These are phyloP conservation scores for Coniosporium tulheliwenetii DNA, from an alignment of 2,329 filamentous ascomycete species.

Conservation along the genomic window DNA sequence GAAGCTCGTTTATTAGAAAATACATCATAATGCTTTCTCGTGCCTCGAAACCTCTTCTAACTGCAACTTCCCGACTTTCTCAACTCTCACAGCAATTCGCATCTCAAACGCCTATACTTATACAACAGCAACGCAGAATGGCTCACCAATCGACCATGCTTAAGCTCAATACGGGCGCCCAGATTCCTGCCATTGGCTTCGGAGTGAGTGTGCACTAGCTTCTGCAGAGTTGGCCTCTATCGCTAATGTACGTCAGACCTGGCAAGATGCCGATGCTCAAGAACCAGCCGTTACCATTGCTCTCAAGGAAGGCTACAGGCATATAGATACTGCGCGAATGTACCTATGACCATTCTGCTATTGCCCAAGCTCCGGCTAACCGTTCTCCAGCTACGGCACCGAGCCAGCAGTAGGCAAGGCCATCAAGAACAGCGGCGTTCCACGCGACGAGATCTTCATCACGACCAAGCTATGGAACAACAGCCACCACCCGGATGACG, in stretches of 20 bases:
- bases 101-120: conserved; percentile 7
- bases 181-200: conserved; percentile 20
- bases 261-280: conserved; percentile 35
- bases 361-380: neutral
- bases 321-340: conserved; percentile 36
- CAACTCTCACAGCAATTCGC: conserved; percentile 10
- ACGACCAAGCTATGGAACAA: conserved; percentile 56
- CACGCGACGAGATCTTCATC: conserved; percentile 49
- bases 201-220: neutral
- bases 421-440: conserved; percentile 47
- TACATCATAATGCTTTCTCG: neutral
- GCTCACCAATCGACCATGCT: conserved; percentile 3
- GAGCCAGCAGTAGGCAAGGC: conserved; percentile 51
- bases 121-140: conserved; percentile 7
- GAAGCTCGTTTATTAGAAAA: neutral
- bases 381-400: conserved; percentile 27
- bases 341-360: conserved; percentile 10
- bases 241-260: conserved; percentile 19
- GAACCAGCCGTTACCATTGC: conserved; percentile 30
- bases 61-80: conserved; percentile 5
- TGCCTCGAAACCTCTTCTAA: neutral
- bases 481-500: conserved; percentile 44
- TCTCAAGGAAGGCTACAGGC: conserved; percentile 36
- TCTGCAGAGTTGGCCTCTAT: neutral
- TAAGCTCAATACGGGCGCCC: conserved; percentile 29